These are phyloP conservation scores for Apiospora pterosperma DNA, from an alignment of 2,329 filamentous ascomycete genomes.

Conservation along the genomic window DNA sequence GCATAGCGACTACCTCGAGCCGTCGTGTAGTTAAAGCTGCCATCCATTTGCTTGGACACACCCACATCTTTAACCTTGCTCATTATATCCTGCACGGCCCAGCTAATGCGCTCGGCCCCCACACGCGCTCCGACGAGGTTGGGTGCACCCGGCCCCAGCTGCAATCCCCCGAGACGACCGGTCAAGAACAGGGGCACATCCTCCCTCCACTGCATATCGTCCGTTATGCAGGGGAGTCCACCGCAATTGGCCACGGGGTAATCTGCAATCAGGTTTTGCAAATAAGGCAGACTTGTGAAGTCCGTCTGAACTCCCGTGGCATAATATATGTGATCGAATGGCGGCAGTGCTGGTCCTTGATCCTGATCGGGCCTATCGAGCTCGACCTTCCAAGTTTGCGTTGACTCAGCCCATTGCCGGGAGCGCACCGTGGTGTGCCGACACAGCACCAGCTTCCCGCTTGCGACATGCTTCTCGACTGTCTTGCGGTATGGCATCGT, in stretches of 20 bases:
- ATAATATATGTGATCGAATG: slow-evolving; percentile 68
- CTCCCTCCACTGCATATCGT: slow-evolving; percentile 72
- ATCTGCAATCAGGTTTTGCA: slow-evolving; percentile 55
- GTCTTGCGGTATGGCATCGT: slow-evolving; percentile 65
- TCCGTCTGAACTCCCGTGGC: slow-evolving; percentile 70
- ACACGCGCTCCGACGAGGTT: slow-evolving; percentile 72
- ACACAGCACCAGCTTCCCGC: slow-evolving; percentile 51
- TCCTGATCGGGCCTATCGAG: slow-evolving; percentile 11
- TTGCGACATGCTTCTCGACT: slow-evolving; percentile 56
- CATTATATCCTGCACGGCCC: slow-evolving; percentile 62
- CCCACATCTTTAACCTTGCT: slow-evolving; percentile 12
- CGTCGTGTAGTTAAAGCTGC: slow-evolving; percentile 8
- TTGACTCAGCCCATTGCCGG: slow-evolving; percentile 44
- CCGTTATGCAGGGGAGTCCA: slow-evolving; percentile 69
- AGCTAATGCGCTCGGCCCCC: slow-evolving; percentile 70
- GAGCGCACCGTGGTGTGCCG: slow-evolving; percentile 54
- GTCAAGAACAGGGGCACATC: slow-evolving; percentile 72
- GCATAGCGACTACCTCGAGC: slow-evolving; percentile 8
- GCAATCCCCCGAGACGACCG: slow-evolving; percentile 63
- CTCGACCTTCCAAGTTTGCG: slow-evolving; percentile 41
- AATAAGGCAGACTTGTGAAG: slow-evolving; percentile 55
- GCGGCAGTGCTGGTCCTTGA: slow-evolving; percentile 45
- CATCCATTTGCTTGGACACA: not conserved
- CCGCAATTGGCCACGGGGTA: slow-evolving; percentile 60
- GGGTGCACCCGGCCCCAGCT: slow-evolving; percentile 67